Conservation (phyloP, 805 yeast genomes). For the Kodamaea kaohsiungensis region DNA sequence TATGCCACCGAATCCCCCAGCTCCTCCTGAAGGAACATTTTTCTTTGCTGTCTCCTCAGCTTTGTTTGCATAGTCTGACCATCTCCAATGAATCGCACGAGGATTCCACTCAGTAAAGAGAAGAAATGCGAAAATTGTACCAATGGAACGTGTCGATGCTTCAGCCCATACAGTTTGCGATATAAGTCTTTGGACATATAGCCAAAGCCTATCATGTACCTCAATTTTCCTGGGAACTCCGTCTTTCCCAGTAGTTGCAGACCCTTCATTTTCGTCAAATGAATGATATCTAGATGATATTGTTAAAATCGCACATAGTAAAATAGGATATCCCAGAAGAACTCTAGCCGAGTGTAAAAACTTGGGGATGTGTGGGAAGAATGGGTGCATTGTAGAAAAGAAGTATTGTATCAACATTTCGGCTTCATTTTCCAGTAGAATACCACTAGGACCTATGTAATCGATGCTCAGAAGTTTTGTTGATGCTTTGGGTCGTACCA, state of each 20-base stretch:
- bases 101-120: slow-evolving; percentile 96
- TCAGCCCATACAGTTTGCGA: slow-evolving; percentile 94
- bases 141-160: slow-evolving; percentile 82
- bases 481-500: slow-evolving; percentile 49
- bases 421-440: slow-evolving; percentile 66
- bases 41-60: slow-evolving; percentile 39
- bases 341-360: slow-evolving; percentile 66
- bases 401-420: slow-evolving; percentile 57
- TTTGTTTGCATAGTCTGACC: slow-evolving; percentile 79
- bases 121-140: slow-evolving; percentile 81
- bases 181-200: slow-evolving; percentile 74
- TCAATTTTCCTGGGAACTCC: slow-evolving; percentile 52
- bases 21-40: neutral
- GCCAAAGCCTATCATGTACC: slow-evolving; percentile 81
- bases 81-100: slow-evolving; percentile 85
- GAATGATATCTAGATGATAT: slow-evolving; percentile 77
- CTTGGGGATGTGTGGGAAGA: slow-evolving; percentile 81
- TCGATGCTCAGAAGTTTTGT: slow-evolving; percentile 57
- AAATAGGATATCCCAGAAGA: slow-evolving; percentile 76
- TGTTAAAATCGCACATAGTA: slow-evolving; percentile 78
- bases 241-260: slow-evolving; percentile 13
- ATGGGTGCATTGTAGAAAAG: slow-evolving; percentile 82
- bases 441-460: slow-evolving; percentile 59
- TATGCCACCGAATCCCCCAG: slow-evolving; percentile 4
- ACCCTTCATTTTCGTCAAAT: slow-evolving; percentile 40